Evolutionary conservation across 495 filamentous ascomycete species (phyloP), one percentile per base, ranked within the genome.

Genomic region (Lophiostoma macrostomum): DNA sequence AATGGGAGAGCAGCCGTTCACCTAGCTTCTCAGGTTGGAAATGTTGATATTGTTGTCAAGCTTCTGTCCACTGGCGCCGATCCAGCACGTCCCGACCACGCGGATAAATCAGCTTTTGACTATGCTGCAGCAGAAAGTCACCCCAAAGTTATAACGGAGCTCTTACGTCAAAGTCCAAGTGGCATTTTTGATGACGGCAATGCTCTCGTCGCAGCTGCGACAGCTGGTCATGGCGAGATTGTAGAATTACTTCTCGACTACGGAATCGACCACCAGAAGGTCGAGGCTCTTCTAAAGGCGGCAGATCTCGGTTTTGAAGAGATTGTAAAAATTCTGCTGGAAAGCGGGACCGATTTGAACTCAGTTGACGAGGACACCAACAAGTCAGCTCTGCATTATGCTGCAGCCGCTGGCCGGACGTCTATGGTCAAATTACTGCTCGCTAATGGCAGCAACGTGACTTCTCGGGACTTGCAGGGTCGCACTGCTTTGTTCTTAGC

Each of bases 91-190:
- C 38, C 19, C 5, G 38, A 41, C 16, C 4, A 41, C 4, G 4
- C 13, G 5, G 38, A 19, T 14, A 41, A 24, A 19, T 41, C 38
- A 20, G 38, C 38, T 14, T 41, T 41, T 24, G 38, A 41, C 38
- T 41, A 41, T 24, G 38, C 38, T 41, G 38, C 38, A 12, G 38
- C 38, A 11, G 38, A 41, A 12, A 41, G 24, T 22, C 38, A 41
- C 20, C 38, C 38, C 19, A 12, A 41, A 20, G 14, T 41, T 11
- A 41, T 41, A 5, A 14, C 38, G 5, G 38, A 41, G 4, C 38
- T 41, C 3, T 19, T 41, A 20, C 14, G n/a, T 19, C 14, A 22
- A 20, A 41, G 38, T 20, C 38, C 38, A 3, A 20, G 24, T 19
- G 38, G 38, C 14, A 41, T 41, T 4, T 41, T 41, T 20, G 24